Base-by-base conservation (phyloP, 345 rosid species). In the Ceriops tagal region DNA sequence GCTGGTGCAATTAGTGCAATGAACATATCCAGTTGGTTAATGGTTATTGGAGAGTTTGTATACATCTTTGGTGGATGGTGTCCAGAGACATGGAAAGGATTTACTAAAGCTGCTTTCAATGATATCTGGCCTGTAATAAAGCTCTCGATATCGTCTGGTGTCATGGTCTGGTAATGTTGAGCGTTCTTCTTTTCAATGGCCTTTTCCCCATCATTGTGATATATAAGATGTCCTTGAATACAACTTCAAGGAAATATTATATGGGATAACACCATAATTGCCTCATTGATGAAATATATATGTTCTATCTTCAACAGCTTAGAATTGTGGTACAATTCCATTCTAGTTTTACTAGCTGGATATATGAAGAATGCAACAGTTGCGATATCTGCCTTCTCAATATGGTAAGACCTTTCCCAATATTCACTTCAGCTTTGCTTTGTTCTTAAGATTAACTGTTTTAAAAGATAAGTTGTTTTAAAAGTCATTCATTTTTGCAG, bases 361-460 rank as follows among this genome's bases (percentile, higher is more conserved):
- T 87, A 92, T 70, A 71, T 89, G 86, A 34, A 73, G 46, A 80
- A 87, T 80, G 98, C 96, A 0, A 68, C 79, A 0, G 46, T 80
- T 43, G 79, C 83, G 16, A 86, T 93, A 63, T 82, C 92, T 57
- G 97, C 98, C 7, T 87, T 93, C 78, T 86, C 98, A 61, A 84
- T 92, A 65, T 92, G 98, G 98, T 92, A 85, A 73, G 75, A 31
- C 20, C 21, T 53, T 62, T 11, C 2, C 55, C 24, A 51, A 3
- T 56, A 0, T 27, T 56, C 6, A 56, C 28, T 3, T 56, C 13
- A 13, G 28, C 26, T 31, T 1, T 24, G 59, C 4, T 24, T 13
- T 56, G 28, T 24, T 56, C 59, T 26, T 56, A 1, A 11, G 49
- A 43, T 13, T 43, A 43, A 11, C 49, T 15, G 49, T 43, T 3